These are phyloP conservation scores for Chaetoceros tenuissimus DNA, from an alignment of 108 stramenopile genomes.

Conservation along the genomic window DNA sequence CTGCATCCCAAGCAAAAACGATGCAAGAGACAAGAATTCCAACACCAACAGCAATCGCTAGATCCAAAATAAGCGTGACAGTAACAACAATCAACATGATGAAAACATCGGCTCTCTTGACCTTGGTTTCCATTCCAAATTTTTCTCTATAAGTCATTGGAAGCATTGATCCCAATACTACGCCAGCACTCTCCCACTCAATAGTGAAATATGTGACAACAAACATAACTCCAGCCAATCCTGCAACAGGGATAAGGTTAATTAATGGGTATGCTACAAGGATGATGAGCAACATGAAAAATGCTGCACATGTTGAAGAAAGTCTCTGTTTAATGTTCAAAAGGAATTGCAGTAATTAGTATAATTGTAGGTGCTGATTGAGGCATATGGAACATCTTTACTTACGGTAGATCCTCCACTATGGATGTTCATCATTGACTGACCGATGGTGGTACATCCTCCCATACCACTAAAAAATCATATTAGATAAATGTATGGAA, in stretches of 20 bases:
- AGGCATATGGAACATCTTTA: too few relatives aligned
- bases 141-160: too few relatives aligned
- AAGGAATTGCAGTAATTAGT: too few relatives aligned
- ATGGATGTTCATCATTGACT: conserved; percentile 53
- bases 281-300: conserved; percentile 45
- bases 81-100: conserved; percentile 39
- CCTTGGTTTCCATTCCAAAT: conserved; percentile 39
- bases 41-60: conserved; percentile 42
- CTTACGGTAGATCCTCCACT: too few relatives aligned
- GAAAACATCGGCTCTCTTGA: conserved; percentile 27
- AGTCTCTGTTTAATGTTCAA: too few relatives aligned
- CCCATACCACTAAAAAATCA: conserved; percentile 27
- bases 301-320: conserved; percentile 32
- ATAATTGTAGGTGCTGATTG: too few relatives aligned
- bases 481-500: neutral
- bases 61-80: conserved; percentile 39
- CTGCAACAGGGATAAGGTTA: conserved; percentile 33
- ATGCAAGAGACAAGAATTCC: conserved; percentile 37
- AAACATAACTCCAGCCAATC: conserved; percentile 49
- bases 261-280: conserved; percentile 31
- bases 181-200: conserved; percentile 48
- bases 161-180: too few relatives aligned
- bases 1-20: conserved; percentile 51
- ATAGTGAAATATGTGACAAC: conserved; percentile 47
- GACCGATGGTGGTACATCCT: conserved; percentile 57